Evolutionary conservation across 345 rosid species (phyloP).

Genomic region (Camelina sativa): DNA sequence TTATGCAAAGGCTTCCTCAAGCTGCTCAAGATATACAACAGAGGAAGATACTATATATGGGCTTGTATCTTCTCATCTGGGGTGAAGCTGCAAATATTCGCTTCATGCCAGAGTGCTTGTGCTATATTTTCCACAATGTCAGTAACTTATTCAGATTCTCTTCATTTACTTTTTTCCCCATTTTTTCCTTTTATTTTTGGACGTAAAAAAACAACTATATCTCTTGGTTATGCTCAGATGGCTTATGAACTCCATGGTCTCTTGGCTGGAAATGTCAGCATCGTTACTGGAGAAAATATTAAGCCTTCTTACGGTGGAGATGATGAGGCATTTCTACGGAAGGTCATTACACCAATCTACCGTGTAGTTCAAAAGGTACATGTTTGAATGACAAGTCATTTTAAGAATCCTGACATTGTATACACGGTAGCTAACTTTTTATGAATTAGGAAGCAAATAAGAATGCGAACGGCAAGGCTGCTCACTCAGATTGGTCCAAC

Average conservation of each 20-base stretch:
- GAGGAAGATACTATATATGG: conserved; percentile 92
- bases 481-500: conserved; percentile 92
- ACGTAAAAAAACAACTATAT: not conserved
- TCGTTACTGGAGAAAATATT: conserved; percentile 96
- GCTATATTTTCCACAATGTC: conserved; percentile 96
- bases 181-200: too few species aligned
- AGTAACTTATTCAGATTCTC: conserved; percentile 44
- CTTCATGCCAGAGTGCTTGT: conserved; percentile 92
- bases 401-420: conserved; percentile 32
- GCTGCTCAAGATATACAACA: conserved; percentile 86
- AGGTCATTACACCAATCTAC: conserved; percentile 89
- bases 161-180: not conserved
- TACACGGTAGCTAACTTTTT: conserved; percentile 30
- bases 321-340: conserved; percentile 91
- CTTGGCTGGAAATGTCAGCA: conserved; percentile 97
- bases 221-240: conserved; percentile 63
- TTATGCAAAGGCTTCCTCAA: conserved; percentile 82
- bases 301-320: conserved; percentile 98
- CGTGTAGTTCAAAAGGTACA: conserved; percentile 79
- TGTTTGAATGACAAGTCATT: conserved; percentile 6
- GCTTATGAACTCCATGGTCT: conserved; percentile 98
- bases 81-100: conserved; percentile 98
- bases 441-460: conserved; percentile 79
- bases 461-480: conserved; percentile 75
- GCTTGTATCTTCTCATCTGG: conserved; percentile 94